Base-by-base conservation (phyloP, 2,329 filamentous ascomycete genomes). In the Neoarthrinium moseri region DNA sequence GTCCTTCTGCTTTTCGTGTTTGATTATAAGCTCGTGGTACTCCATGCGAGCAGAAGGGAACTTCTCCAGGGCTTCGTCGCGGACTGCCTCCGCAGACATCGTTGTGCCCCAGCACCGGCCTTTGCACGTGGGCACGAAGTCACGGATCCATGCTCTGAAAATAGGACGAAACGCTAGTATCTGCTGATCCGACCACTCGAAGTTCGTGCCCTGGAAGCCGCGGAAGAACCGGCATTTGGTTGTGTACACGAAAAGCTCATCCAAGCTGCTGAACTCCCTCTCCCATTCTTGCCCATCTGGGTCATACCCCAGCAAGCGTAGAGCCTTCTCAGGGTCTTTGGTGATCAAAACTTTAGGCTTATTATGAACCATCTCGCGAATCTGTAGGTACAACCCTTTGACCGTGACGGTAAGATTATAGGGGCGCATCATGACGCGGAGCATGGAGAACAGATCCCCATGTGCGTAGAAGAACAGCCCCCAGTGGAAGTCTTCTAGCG, bases 151-250 rank as follows among this genome's bases (percentile, higher is more conserved):
- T 2, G 7, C 13, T 24, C 15, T n/a, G 6, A 40, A 40, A 11
- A 8, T 20, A 2, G 27, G 23, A 10, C 37, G 22, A 2, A 30
- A 29, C 6, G n/a, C 4, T 7, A 13, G 22, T 6, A 20, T 17
- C 11, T 15, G 6, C 5, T 11, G 10, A 5, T 18, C 37, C 30
- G 11, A 40, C 37, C 24, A 30, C 7, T 15, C 37, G 8, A 40
- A 26, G 13, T 40, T 26, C 4, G 37, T 40, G 10, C 24, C 23
- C 15, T 40, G 21, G 24, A 40, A 40, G 27, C 37, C 37, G 10
- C 15, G n/a, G 17, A 40, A 40, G 37, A 40, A 24, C 8, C 37
- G 37, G 15, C 23, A 29, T 24, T 40, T 40, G n/a, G 24, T n/a
- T 18, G 37, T 40, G 37, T 27, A 18, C 15, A 11, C 24, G 23